These are phyloP conservation scores for Colletotrichum lini DNA, from an alignment of 2,329 filamentous ascomycete genomes.

Conservation along the genomic window DNA sequence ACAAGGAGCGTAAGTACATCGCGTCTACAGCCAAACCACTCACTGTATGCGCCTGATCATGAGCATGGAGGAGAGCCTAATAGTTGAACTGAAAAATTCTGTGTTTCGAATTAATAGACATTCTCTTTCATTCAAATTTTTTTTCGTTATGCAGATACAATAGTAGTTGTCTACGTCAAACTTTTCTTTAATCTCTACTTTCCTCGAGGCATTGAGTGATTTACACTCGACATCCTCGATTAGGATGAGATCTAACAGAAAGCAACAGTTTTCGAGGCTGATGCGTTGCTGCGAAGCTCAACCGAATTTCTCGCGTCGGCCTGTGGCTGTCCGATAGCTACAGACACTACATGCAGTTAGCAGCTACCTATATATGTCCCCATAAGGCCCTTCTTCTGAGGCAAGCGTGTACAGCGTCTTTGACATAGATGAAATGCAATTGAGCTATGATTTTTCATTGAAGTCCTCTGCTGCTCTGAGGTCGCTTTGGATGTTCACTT, in stretches of 20 bases:
- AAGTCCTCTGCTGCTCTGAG: too few species aligned
- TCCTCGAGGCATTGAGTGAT: not conserved
- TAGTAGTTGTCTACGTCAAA: not conserved
- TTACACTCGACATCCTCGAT: too few species aligned
- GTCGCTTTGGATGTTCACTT: not conserved
- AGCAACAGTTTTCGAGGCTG: not conserved
- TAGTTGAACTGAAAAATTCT: not conserved
- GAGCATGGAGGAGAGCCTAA: not conserved
- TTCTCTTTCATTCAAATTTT: too few species aligned
- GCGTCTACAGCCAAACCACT: not conserved
- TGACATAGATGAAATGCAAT: not conserved
- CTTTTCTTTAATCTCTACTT: not conserved
- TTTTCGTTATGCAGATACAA: too few species aligned
- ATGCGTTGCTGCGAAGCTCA: not conserved
- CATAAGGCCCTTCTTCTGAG: too few species aligned
- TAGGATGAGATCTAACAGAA: too few species aligned
- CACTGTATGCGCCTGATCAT: too few species aligned
- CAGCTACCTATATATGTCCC: too few species aligned
- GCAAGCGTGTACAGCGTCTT: too few species aligned
- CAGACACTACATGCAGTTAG: too few species aligned
- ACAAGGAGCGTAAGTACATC: not conserved
- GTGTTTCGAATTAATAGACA: too few species aligned
- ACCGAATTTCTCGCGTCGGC: rapidly evolving
- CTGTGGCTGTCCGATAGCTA: not conserved
- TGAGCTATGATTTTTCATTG: not conserved